Conservation (phyloP, 371 early-diverging fungal species). For the Mucor ambiguus region DNA sequence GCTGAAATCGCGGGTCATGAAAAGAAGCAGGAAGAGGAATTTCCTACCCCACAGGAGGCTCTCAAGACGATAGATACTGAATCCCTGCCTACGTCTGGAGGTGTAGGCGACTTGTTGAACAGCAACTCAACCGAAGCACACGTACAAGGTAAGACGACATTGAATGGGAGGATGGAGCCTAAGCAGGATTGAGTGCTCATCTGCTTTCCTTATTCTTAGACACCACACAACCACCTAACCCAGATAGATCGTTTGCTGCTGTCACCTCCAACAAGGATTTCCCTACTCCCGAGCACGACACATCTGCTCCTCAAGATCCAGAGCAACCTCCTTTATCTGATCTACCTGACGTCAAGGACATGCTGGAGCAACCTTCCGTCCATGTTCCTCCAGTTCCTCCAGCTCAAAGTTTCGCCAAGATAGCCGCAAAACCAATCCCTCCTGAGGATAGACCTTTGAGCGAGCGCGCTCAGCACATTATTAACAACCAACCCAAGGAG, state of each 20-base stretch:
- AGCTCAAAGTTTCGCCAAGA: conserved; percentile 42
- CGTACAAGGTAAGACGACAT: conserved; percentile 7
- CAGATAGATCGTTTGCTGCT: conserved; percentile 43
- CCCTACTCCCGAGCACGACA: conserved; percentile 28
- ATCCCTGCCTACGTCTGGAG: conserved; percentile 25
- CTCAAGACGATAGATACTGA: conserved; percentile 6
- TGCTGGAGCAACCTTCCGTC: conserved; percentile 40
- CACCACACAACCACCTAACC: conserved; percentile 38
- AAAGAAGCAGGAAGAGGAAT: conserved; percentile 27
- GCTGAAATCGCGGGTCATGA: conserved; percentile 36
- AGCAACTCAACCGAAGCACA: not conserved
- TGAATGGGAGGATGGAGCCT: not conserved
- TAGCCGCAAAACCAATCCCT: conserved; percentile 40
- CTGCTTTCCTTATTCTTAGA: conserved; percentile 9
- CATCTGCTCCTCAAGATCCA: not conserved
- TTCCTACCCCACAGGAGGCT: conserved; percentile 37
- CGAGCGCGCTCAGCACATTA: conserved; percentile 20
- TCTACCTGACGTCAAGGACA: conserved; percentile 48
- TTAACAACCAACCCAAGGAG: conserved; percentile 18
- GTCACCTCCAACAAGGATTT: conserved; percentile 43
- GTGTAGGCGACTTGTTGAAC: conserved; percentile 36
- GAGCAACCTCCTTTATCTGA: conserved; percentile 23
- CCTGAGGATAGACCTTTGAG: conserved; percentile 26
- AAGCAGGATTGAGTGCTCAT: not conserved
- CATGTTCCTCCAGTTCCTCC: conserved; percentile 40